Percentiles rank a stretch among this genome's conserved stretches.
phyloP scores from a whole-genome alignment of 2,329 filamentous ascomycete genomes.

The Colletotrichum melonis region DNA sequence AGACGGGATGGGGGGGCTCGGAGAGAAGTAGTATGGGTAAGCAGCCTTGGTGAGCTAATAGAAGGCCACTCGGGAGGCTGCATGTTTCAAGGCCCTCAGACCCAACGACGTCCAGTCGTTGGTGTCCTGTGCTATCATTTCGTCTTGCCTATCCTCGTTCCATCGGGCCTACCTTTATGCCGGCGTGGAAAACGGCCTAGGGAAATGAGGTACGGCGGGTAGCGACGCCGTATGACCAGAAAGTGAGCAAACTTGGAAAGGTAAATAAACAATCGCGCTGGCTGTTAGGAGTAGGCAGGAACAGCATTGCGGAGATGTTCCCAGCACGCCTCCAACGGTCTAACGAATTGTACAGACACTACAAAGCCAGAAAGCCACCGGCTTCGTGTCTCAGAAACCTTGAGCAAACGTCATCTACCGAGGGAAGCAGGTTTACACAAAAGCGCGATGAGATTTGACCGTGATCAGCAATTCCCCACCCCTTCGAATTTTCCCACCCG shows the following conservation, averaged over 20 bases:
- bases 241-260: neutral
- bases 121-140: neutral
- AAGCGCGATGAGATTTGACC: neutral
- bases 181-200: too few relatives aligned
- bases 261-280: neutral
- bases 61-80: neutral
- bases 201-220: neutral
- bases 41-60: neutral
- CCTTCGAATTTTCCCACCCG: neutral
- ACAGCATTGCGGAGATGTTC: neutral
- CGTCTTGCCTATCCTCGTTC: neutral
- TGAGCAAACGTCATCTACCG: neutral
- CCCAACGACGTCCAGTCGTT: conserved; percentile 3
- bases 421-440: neutral
- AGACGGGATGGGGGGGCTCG: too few relatives aligned
- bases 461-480: neutral
- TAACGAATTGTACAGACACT: too few relatives aligned
- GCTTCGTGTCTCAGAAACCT: neutral
- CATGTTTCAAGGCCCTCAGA: conserved; percentile 14
- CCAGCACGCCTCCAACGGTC: neutral
- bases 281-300: neutral
- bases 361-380: neutral
- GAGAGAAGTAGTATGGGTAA: too few relatives aligned
- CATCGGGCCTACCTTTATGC: neutral
- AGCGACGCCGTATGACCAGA: neutral